Conservation (phyloP, 768 basidiomycete species). For the Piloderma croceum region DNA sequence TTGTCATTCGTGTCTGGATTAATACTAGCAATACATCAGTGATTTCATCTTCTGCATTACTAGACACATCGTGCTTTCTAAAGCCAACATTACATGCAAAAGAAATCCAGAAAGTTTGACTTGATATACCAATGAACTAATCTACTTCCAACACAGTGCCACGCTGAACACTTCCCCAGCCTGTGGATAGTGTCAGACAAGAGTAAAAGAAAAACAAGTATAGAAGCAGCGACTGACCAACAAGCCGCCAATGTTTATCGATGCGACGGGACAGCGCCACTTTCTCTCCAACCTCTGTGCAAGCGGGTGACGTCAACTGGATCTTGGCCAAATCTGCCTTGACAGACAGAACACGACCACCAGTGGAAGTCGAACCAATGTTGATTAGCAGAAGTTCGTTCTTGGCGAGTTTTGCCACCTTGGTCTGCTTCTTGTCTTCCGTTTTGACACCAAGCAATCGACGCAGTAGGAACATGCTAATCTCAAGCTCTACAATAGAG, state of each 20-base stretch:
- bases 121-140: conserved; percentile 26
- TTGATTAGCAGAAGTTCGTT: conserved; percentile 93
- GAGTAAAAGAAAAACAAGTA: background rate
- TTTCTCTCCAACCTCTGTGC: conserved; percentile 96
- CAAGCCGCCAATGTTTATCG: conserved; percentile 97
- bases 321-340: conserved; percentile 95
- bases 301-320: conserved; percentile 88
- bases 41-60: too few relatives aligned
- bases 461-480: conserved; percentile 90
- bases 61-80: too few relatives aligned
- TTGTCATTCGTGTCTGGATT: too few relatives aligned
- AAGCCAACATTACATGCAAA: too few relatives aligned
- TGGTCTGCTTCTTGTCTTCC: conserved; percentile 98
- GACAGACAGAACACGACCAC: conserved; percentile 89
- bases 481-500: conserved; percentile 66
- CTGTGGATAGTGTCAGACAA: conserved; percentile 19
- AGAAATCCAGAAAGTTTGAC: too few relatives aligned
- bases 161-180: conserved; percentile 78
- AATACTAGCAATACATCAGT: too few relatives aligned
- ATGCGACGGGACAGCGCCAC: conserved; percentile 92
- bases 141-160: conserved; percentile 81
- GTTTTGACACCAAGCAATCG: conserved; percentile 96
- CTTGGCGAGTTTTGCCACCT: conserved; percentile 86
- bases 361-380: conserved; percentile 96
- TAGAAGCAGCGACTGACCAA: conserved; percentile 52